These are phyloP conservation scores for Venturia asperata DNA, from an alignment of 2,329 filamentous ascomycete species.

Conservation along the genomic window DNA sequence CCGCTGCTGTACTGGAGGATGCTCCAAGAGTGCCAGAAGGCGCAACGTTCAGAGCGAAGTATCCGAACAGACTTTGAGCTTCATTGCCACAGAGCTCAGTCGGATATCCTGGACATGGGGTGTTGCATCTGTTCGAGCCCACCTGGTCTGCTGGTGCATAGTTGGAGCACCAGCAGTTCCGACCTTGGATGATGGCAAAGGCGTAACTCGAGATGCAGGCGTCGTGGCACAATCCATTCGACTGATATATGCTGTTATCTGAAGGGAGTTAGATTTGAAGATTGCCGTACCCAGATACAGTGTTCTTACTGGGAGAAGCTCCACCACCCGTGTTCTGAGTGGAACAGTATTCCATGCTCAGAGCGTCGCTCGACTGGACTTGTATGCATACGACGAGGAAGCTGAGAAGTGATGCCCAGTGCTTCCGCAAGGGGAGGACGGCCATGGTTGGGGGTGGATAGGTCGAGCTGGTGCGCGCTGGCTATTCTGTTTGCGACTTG, in stretches of 20 bases:
- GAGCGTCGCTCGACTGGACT: slow-evolving; percentile 10
- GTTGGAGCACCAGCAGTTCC: slow-evolving; percentile 69
- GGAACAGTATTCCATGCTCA: slow-evolving; percentile 39
- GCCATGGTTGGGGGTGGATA: not conserved
- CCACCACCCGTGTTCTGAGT: slow-evolving; percentile 35
- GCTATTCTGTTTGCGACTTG: not conserved
- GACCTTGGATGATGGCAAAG: slow-evolving; percentile 59
- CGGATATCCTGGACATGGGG: slow-evolving; percentile 61
- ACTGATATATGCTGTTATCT: slow-evolving; percentile 42
- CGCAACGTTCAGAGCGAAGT: slow-evolving; percentile 48
- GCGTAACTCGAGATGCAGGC: slow-evolving; percentile 49
- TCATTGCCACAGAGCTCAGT: slow-evolving; percentile 57
- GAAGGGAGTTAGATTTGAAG: not conserved
- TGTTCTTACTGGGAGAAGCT: not conserved
- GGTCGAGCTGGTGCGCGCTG: not conserved
- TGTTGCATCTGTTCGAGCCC: slow-evolving; percentile 45
- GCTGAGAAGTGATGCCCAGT: not conserved
- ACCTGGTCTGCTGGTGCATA: slow-evolving; percentile 48
- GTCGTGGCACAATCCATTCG: slow-evolving; percentile 60
- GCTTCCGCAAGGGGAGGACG: not conserved
- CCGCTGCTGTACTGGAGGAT: slow-evolving; percentile 24
- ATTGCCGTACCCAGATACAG: not conserved
- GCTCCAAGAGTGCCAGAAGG: slow-evolving; percentile 53
- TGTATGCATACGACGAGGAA: not conserved
- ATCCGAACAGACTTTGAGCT: slow-evolving; percentile 52